Evolutionary conservation across 495 filamentous ascomycete species (phyloP), one percentile per base, ranked within the genome.

Genomic region (Schizothecium vesticola): DNA sequence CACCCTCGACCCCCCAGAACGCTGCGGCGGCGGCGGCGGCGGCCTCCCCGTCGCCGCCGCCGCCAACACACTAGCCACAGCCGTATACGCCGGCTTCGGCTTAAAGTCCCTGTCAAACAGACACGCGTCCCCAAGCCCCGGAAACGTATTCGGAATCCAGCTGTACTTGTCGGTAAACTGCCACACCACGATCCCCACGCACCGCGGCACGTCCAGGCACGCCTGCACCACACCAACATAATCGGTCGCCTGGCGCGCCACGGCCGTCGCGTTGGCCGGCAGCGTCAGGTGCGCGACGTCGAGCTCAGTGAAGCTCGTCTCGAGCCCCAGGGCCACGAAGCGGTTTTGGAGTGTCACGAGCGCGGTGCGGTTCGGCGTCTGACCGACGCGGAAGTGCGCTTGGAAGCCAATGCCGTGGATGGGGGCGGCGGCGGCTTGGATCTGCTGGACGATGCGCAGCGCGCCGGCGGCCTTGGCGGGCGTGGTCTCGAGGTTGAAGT

Each of bases 111-210:
- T 74, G 61, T 84, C 82, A 75, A 76, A 87, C 22, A 85, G 78
- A 61, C 80, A 80, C 2, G 84, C 85, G 28, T 78, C 83, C 11
- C 86, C 86, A 56, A 83, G 72, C 1, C 86, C 86, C 0, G 78
- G 70, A 70, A 88, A 87, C 5, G 80, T 80, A 7, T 22, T 33
- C 13, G 73, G 72, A 24, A 78, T 73, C 86, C 86, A 87, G 23
- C 80, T 83, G 70, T 85, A 85, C 75, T 83, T 81, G 64, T 89
- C 87, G 9, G 81, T 85, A 76, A 84, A 89, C 72, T 88, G 84
- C 87, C 87, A 89, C 57, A 87, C 80, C 5, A 84, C 88, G 23
- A 89, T 77, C 4, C 86, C 88, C 23, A 89, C 80, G 65, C 88
- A 91, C 3, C 74, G 69, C 5, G 73, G 57, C 4, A 83, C 78